Conservation (phyloP, 371 early-diverging fungal genomes). For the Coemansia sp. region DNA sequence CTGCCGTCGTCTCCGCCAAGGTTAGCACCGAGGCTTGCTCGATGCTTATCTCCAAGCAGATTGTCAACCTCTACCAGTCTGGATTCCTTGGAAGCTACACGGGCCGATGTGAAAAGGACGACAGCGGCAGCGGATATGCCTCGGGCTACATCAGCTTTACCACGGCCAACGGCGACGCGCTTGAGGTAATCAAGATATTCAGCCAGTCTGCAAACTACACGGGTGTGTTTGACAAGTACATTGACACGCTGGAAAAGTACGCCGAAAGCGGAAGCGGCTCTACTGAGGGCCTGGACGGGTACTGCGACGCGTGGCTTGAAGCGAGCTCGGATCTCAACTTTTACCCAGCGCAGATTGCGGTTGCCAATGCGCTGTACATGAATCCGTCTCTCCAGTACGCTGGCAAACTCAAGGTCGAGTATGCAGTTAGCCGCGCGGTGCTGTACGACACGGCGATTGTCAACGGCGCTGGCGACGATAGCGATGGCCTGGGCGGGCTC, state of each 20-base stretch:
- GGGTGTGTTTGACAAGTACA: background rate
- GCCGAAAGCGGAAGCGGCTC: background rate
- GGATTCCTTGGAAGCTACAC: background rate
- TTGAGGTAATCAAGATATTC: background rate
- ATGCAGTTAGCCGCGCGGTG: background rate
- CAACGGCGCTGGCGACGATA: background rate
- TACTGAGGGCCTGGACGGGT: background rate
- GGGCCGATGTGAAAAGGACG: background rate
- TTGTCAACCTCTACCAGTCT: background rate
- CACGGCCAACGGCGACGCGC: background rate
- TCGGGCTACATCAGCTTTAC: background rate
- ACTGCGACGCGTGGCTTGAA: background rate
- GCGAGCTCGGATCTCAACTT: background rate
- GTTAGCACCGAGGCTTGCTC: too few species aligned
- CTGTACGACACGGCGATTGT: constrained; percentile 2
- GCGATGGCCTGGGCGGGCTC: background rate
- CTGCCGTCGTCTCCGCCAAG: too few species aligned
- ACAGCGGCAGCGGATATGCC: background rate
- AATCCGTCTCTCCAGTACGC: background rate
- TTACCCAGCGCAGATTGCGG: background rate
- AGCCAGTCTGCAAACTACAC: background rate
- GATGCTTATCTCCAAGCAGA: background rate
- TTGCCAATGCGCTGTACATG: background rate
- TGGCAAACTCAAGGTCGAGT: background rate
- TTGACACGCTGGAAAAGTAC: background rate